Evolutionary conservation across 169 alveolate genomes (phyloP).

Genomic region (Cardiosporidium cionae): DNA sequence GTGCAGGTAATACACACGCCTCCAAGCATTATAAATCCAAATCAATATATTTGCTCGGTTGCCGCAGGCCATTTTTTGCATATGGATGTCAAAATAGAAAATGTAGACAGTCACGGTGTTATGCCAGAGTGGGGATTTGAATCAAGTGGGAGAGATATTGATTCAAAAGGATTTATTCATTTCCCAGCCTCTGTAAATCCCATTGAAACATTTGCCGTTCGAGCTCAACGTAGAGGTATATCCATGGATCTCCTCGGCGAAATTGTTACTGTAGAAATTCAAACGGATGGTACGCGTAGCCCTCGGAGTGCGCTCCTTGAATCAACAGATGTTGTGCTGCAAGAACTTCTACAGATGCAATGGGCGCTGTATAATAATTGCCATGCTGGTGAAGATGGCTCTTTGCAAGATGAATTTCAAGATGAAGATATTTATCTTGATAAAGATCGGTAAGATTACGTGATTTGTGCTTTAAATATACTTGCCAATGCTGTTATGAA

Average conservation of each 20-base stretch:
- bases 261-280: conserved; percentile 65
- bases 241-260: conserved; percentile 63
- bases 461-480: too few species aligned
- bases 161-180: conserved; percentile 66
- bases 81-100: conserved; percentile 72
- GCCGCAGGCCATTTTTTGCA: conserved; percentile 55
- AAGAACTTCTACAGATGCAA: conserved; percentile 49
- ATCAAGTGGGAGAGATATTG: conserved; percentile 64
- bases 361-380: conserved; percentile 52
- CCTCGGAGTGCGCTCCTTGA: conserved; percentile 63
- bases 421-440: conserved; percentile 60
- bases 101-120: too few species aligned
- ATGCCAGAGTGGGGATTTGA: conserved; percentile 70
- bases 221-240: conserved; percentile 67
- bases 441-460: conserved; percentile 30
- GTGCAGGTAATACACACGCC: too few species aligned
- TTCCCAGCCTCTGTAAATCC: conserved; percentile 62
- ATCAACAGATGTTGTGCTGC: conserved; percentile 49
- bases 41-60: conserved; percentile 64
- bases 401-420: conserved; percentile 48
- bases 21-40: conserved; percentile 63
- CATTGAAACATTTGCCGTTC: conserved; percentile 58
- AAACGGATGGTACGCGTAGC: conserved; percentile 71
- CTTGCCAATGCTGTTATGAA: too few species aligned
- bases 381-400: conserved; percentile 45